Conservation (phyloP, 176 grass and related monocot species). For the Bolboschoenus planiculmis region DNA sequence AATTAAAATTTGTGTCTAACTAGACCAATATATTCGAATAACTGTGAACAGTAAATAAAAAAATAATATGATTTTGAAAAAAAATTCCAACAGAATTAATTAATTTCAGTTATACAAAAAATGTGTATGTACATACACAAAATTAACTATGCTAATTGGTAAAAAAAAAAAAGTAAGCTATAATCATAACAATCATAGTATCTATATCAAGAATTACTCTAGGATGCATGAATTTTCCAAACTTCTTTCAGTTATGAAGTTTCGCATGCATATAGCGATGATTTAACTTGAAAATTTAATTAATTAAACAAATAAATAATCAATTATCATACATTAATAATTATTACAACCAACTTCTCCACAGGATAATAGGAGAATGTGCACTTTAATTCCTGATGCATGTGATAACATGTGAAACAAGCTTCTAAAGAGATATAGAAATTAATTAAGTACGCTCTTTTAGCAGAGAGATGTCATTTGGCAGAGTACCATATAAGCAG, state of each 20-base stretch:
- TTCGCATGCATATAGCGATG: background rate
- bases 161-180: background rate
- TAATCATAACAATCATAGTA: background rate
- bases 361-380: background rate
- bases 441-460: background rate
- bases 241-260: background rate
- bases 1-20: background rate
- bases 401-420: slow-evolving; percentile 5
- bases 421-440: background rate
- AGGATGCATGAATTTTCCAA: background rate
- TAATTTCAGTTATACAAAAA: no score
- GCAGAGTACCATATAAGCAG: background rate
- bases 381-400: background rate
- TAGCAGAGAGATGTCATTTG: background rate
- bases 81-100: background rate
- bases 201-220: background rate
- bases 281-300: background rate
- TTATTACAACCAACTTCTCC: background rate
- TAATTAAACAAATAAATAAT: background rate
- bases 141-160: background rate
- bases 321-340: background rate
- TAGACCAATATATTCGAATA: background rate
- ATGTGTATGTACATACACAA: background rate
- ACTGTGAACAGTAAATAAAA: background rate
- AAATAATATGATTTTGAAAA: background rate